phyloP scores from a whole-genome alignment of 495 filamentous ascomycete genomes.

The Neurospora sp. region DNA sequence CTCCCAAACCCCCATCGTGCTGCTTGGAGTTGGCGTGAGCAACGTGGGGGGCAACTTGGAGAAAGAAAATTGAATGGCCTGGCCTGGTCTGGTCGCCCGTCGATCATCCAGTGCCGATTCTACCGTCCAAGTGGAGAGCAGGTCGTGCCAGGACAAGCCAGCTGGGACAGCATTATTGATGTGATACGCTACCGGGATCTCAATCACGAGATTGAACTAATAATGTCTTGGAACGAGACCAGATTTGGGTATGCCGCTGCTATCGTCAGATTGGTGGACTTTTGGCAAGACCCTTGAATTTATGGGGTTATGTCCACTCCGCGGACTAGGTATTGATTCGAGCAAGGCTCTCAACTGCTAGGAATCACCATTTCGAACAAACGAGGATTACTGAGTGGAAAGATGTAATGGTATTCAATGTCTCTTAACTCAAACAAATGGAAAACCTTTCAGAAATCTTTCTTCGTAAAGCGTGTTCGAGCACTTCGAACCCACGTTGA shows the following conservation, averaged over 20 bases:
- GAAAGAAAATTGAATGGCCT: background rate
- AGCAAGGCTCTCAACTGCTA: background rate
- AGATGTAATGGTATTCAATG: background rate
- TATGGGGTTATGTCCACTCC: background rate
- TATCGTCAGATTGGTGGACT: background rate
- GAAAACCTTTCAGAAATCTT: background rate
- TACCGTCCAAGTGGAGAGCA: background rate
- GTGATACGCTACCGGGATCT: background rate
- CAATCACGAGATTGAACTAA: background rate
- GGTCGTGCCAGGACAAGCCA: background rate
- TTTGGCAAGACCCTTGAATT: background rate
- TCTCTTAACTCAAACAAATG: background rate
- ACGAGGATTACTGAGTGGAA: background rate
- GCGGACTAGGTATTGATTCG: background rate
- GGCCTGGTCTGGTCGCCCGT: background rate
- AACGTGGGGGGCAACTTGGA: background rate
- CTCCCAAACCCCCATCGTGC: background rate
- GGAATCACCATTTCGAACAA: background rate
- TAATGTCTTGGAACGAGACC: background rate
- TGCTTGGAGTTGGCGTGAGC: background rate
- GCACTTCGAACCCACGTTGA: constrained; percentile 8
- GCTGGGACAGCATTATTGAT: background rate
- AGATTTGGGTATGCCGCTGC: background rate
- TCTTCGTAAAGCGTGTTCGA: constrained; percentile 8
- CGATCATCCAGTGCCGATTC: background rate